phyloP scores from a whole-genome alignment of 805 yeast genomes.

The Ogataea minuta region DNA sequence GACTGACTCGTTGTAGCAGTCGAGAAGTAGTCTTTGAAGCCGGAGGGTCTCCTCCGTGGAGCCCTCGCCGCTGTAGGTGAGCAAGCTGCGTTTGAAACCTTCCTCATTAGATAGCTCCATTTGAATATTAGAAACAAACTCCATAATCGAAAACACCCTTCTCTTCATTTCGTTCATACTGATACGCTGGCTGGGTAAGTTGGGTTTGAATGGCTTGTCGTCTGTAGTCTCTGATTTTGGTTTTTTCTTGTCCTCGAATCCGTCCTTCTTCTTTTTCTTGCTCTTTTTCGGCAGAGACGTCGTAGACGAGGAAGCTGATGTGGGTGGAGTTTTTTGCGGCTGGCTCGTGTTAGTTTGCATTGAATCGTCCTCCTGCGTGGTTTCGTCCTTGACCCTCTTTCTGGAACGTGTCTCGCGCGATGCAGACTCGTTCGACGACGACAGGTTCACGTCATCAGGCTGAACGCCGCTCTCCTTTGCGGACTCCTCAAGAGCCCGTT shows the following conservation, averaged over 20 bases:
- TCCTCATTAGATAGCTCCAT: slow-evolving; percentile 77
- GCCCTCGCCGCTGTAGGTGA: slow-evolving; percentile 25
- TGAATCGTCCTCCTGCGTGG: slow-evolving; percentile 17
- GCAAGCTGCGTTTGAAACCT: slow-evolving; percentile 43
- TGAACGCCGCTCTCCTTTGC: slow-evolving; percentile 48
- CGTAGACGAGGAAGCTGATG: slow-evolving; percentile 21
- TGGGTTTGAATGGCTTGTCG: slow-evolving; percentile 76
- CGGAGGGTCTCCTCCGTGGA: slow-evolving; percentile 26
- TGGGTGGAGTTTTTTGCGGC: slow-evolving; percentile 19
- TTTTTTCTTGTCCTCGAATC: slow-evolving; percentile 21
- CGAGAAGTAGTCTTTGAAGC: slow-evolving; percentile 41
- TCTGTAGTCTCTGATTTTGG: slow-evolving; percentile 41
- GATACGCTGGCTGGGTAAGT: slow-evolving; percentile 74
- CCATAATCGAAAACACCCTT: slow-evolving; percentile 85
- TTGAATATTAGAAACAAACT: slow-evolving; percentile 86
- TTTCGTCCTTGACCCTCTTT: slow-evolving; percentile 26
- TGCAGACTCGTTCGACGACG: slow-evolving; percentile 30
- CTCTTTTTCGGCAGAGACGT: slow-evolving; percentile 18
- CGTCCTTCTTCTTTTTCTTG: slow-evolving; percentile 19
- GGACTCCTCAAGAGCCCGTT: slow-evolving; percentile 54
- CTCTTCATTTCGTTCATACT: slow-evolving; percentile 81
- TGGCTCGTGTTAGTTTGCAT: slow-evolving; percentile 15
- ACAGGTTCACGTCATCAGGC: slow-evolving; percentile 35
- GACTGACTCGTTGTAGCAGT: slow-evolving; percentile 58
- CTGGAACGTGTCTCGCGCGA: slow-evolving; percentile 28